phyloP scores from a whole-genome alignment of 1,139 yeast genomes.

The Candida neerlandica region DNA sequence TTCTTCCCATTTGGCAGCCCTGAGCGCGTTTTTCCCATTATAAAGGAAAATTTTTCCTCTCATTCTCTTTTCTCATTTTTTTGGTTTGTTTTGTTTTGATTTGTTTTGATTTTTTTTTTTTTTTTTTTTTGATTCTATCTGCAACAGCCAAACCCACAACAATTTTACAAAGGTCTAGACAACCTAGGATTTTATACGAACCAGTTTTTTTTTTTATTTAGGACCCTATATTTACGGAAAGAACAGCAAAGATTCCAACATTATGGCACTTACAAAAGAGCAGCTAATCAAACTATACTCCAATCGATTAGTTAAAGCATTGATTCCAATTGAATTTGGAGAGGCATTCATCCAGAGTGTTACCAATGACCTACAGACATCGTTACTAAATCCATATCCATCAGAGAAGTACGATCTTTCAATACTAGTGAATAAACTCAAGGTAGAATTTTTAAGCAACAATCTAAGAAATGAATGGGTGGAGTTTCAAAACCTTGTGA shows the following conservation, averaged over 20 bases:
- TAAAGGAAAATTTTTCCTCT: not conserved
- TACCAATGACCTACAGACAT: slow-evolving; percentile 29
- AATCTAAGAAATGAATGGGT: slow-evolving; percentile 34
- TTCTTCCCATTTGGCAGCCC: not conserved
- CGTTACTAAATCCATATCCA: slow-evolving; percentile 16
- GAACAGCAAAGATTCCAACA: not conserved
- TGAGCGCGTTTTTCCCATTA: not conserved
- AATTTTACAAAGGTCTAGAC: not conserved
- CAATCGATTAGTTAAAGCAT: slow-evolving; percentile 39
- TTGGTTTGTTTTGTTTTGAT: not conserved
- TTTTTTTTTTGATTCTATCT: not conserved
- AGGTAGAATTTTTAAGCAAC: slow-evolving; percentile 28
- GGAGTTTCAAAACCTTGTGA: slow-evolving; percentile 33
- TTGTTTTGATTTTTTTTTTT: not conserved
- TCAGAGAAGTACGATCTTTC: slow-evolving; percentile 16
- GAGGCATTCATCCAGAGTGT: slow-evolving; percentile 40
- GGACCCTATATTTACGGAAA: no score
- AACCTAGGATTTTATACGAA: not conserved
- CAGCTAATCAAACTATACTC: slow-evolving; percentile 40
- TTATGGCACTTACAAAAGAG: slow-evolving; percentile 33
- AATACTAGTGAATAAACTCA: slow-evolving; percentile 27
- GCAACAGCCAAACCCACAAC: not conserved
- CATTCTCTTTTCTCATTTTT: not conserved
- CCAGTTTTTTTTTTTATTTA: no score
- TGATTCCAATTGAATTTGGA: slow-evolving; percentile 44